Evolutionary conservation across 1,284 basidiomycete genomes (phyloP).

Genomic region (Naganishia liquefaciens): DNA sequence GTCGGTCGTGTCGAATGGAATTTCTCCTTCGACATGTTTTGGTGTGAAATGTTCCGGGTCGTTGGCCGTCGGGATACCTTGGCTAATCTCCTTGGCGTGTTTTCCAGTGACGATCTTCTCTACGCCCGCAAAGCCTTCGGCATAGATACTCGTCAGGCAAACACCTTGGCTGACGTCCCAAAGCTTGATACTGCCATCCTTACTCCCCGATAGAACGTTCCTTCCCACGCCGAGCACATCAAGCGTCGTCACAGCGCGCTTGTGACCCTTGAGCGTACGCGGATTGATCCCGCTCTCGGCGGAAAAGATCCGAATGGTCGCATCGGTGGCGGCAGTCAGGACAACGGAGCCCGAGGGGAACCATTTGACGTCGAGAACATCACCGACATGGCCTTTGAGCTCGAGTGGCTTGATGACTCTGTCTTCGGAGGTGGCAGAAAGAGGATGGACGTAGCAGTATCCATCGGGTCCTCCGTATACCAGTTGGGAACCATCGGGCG

Average conservation of each 20-base stretch:
- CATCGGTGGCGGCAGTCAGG: slow-evolving; percentile 53
- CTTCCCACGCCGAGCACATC: slow-evolving; percentile 66
- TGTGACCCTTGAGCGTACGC: slow-evolving; percentile 68
- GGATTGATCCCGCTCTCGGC: slow-evolving; percentile 53
- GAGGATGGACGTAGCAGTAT: slow-evolving; percentile 43
- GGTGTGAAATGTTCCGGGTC: slow-evolving; percentile 11
- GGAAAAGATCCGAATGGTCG: slow-evolving; percentile 53
- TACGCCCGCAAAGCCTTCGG: slow-evolving; percentile 34
- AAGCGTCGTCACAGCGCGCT: slow-evolving; percentile 59
- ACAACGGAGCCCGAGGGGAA: slow-evolving; percentile 52
- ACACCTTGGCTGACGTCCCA: slow-evolving; percentile 70
- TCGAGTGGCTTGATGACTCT: slow-evolving; percentile 15
- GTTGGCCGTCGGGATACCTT: slow-evolving; percentile 8
- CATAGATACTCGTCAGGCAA: slow-evolving; percentile 56
- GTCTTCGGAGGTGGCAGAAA: slow-evolving; percentile 20
- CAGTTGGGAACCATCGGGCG: slow-evolving; percentile 42
- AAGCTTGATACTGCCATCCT: slow-evolving; percentile 68
- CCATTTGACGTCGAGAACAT: slow-evolving; percentile 52
- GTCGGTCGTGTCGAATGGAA: slow-evolving; percentile 56
- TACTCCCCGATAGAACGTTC: slow-evolving; percentile 62
- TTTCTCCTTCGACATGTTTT: slow-evolving; percentile 34
- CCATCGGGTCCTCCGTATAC: slow-evolving; percentile 54
- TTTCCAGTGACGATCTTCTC: slow-evolving; percentile 41
- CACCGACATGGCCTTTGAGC: slow-evolving; percentile 55
- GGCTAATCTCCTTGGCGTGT: slow-evolving; percentile 38